Evolutionary conservation across 345 rosid species (phyloP).

Genomic region (Camelina hispida): DNA sequence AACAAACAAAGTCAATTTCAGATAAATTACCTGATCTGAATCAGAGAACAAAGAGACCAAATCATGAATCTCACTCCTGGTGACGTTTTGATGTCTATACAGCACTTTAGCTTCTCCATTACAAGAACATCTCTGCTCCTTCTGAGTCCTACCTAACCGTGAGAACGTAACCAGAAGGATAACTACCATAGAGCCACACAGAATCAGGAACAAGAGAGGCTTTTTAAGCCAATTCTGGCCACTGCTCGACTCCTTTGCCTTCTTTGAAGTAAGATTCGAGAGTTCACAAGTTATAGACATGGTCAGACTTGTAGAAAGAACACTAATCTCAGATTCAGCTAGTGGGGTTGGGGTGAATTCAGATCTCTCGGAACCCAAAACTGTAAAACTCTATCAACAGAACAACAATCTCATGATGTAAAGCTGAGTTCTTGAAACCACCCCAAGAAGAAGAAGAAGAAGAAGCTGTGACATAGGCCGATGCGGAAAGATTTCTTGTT

Average conservation of each 20-base stretch:
- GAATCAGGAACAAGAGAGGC: constrained; percentile 50
- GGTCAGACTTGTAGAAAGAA: constrained; percentile 19
- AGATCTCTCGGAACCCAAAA: constrained; percentile 30
- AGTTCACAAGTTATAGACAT: constrained; percentile 65
- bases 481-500: constrained; percentile 29
- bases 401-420: constrained; percentile 23
- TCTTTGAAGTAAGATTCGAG: constrained; percentile 54
- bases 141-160: constrained; percentile 37
- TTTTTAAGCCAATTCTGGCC: constrained; percentile 52
- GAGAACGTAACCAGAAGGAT: constrained; percentile 48
- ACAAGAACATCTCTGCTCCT: constrained; percentile 46
- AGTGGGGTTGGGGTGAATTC: constrained; percentile 15
- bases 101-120: constrained; percentile 56
- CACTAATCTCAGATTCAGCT: constrained; percentile 37
- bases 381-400: constrained; percentile 29
- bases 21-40: constrained; percentile 62
- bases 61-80: constrained; percentile 65
- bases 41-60: constrained; percentile 65
- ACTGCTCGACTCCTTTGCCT: constrained; percentile 49
- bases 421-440: constrained; percentile 28
- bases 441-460: constrained; percentile 29
- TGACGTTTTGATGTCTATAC: constrained; percentile 62
- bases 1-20: constrained; percentile 11
- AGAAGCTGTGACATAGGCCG: constrained; percentile 25
- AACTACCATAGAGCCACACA: constrained; percentile 46